phyloP scores from a whole-genome alignment of 2,329 filamentous ascomycete species.

The Botryotinia calthae region DNA sequence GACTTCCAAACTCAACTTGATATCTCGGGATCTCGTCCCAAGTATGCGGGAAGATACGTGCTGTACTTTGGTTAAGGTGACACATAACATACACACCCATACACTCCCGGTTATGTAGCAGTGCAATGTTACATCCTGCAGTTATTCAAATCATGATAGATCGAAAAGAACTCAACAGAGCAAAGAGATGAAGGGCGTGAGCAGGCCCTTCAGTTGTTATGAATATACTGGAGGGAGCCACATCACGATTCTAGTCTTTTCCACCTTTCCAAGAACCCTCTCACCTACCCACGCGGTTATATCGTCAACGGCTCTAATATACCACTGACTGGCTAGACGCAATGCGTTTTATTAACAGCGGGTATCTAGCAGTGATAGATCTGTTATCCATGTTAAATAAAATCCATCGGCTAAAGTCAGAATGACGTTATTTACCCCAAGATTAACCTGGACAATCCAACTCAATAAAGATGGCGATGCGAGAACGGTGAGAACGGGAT shows the following conservation, averaged over 20 bases:
- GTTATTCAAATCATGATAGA: too few relatives aligned
- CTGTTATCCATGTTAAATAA: not conserved
- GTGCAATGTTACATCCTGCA: not conserved
- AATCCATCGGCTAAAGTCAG: not conserved
- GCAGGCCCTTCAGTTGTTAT: not conserved
- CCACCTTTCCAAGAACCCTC: too few relatives aligned
- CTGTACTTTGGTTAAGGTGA: not conserved
- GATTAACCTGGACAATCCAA: too few relatives aligned
- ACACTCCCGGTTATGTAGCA: not conserved
- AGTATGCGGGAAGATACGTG: not conserved
- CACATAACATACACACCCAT: not conserved
- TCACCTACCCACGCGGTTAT: fast-evolving
- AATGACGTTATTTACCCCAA: not conserved
- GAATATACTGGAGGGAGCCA: not conserved
- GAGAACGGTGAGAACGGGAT: too few relatives aligned
- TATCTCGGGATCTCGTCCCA: constrained; percentile 1
- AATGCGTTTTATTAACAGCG: fast-evolving
- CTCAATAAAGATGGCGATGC: not conserved
- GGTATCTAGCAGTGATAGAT: not conserved
- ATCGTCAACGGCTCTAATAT: not conserved
- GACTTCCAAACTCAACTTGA: not conserved
- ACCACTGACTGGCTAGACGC: not conserved
- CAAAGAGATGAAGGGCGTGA: not conserved
- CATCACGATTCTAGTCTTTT: not conserved
- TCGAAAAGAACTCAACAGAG: not conserved